These are phyloP conservation scores for Zygosaccharomyces lentus DNA, from an alignment of 805 yeast species.

Conservation along the genomic window DNA sequence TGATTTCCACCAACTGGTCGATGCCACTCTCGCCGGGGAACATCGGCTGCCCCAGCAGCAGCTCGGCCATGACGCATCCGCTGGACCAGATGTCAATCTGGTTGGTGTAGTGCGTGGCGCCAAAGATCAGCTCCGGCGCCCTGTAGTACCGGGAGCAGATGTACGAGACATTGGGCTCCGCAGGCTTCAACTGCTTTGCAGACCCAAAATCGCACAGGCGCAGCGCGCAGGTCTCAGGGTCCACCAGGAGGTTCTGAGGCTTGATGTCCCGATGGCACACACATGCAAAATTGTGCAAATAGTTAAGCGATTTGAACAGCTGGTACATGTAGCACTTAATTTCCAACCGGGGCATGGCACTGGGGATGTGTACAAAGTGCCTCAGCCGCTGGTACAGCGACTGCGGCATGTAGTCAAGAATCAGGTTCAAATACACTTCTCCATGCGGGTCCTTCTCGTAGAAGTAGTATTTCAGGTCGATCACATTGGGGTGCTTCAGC, in stretches of 20 bases:
- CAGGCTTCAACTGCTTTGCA: conserved; percentile 84
- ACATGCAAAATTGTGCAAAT: conserved; percentile 68
- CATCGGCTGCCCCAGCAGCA: conserved; percentile 90
- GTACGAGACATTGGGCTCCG: conserved; percentile 92
- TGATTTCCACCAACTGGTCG: conserved; percentile 94
- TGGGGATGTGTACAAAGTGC: conserved; percentile 69
- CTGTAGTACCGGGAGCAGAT: conserved; percentile 95
- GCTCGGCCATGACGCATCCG: conserved; percentile 97
- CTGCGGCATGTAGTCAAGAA: conserved; percentile 92
- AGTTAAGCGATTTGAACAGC: conserved; percentile 69
- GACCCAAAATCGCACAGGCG: conserved; percentile 96
- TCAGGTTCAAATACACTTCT: conserved; percentile 74
- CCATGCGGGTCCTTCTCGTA: conserved; percentile 63
- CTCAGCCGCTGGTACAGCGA: conserved; percentile 88
- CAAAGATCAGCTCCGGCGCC: conserved; percentile 96
- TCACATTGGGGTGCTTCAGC: conserved; percentile 80
- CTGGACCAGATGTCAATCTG: conserved; percentile 97
- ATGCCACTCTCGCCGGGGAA: conserved; percentile 98
- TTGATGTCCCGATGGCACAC: conserved; percentile 94
- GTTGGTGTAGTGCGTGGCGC: conserved; percentile 93
- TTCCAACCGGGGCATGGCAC: conserved; percentile 83
- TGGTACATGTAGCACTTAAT: conserved; percentile 81
- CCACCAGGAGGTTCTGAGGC: conserved; percentile 84
- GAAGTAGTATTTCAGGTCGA: conserved; percentile 81
- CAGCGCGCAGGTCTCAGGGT: conserved; percentile 77